Evolutionary conservation across 1,284 basidiomycete genomes (phyloP).

Genomic region (Vanrija pseudolonga): DNA sequence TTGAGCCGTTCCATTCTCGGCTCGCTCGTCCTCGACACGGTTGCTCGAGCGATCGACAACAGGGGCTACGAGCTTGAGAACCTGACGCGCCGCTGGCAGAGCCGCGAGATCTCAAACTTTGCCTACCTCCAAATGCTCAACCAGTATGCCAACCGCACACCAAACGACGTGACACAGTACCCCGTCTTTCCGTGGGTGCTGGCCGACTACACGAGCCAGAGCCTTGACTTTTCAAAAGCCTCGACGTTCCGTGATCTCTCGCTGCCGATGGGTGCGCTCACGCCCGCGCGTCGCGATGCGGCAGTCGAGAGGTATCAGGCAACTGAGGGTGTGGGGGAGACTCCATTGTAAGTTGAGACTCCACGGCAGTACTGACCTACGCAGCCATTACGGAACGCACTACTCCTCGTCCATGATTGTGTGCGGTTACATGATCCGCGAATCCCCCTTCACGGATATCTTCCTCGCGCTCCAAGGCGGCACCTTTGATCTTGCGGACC

Average conservation of each 20-base stretch:
- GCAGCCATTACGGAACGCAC: slow-evolving; percentile 78
- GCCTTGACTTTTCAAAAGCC: slow-evolving; percentile 65
- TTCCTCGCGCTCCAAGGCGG: slow-evolving; percentile 73
- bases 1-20: slow-evolving; percentile 44
- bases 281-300: slow-evolving; percentile 64
- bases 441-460: slow-evolving; percentile 87
- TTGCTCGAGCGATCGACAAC: slow-evolving; percentile 44
- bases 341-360: slow-evolving; percentile 59
- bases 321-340: slow-evolving; percentile 73
- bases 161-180: slow-evolving; percentile 89
- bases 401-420: slow-evolving; percentile 97
- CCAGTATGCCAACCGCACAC: slow-evolving; percentile 84
- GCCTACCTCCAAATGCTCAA: slow-evolving; percentile 82
- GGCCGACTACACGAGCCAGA: slow-evolving; percentile 73
- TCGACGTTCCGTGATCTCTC: slow-evolving; percentile 67
- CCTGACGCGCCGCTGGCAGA: slow-evolving; percentile 66
- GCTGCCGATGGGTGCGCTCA: slow-evolving; percentile 89
- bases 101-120: slow-evolving; percentile 84
- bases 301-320: slow-evolving; percentile 72
- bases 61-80: slow-evolving; percentile 47
- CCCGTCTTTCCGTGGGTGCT: slow-evolving; percentile 88
- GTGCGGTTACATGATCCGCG: slow-evolving; percentile 86
- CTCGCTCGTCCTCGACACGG: slow-evolving; percentile 47
- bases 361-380: background rate
- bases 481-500: slow-evolving; percentile 94